phyloP scores from a whole-genome alignment of 2,329 filamentous ascomycete genomes.

The Clarireedia paspali region DNA sequence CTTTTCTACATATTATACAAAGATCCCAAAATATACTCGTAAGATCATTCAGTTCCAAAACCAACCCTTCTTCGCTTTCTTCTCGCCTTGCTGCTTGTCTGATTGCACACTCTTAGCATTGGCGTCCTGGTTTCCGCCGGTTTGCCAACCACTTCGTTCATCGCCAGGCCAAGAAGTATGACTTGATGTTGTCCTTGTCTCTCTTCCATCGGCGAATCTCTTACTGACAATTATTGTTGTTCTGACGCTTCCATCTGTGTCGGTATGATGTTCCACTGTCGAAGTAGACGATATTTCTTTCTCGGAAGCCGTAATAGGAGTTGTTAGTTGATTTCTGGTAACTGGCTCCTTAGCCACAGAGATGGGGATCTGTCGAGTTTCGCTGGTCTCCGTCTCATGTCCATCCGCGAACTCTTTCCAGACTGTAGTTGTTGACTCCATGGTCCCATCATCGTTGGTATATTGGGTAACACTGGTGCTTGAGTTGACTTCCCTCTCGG shows the following conservation, averaged over 20 bases:
- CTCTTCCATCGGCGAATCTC: constrained; percentile 12
- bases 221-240: constrained; percentile 11
- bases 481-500: too few species aligned
- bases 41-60: constrained; percentile 14
- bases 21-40: neutral
- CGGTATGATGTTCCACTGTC: constrained; percentile 8
- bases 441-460: too few species aligned
- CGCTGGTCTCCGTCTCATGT: too few species aligned
- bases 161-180: neutral
- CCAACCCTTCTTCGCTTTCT: constrained; percentile 9
- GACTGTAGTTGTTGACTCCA: too few species aligned
- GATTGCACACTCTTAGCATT: neutral
- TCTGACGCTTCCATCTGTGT: constrained; percentile 13
- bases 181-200: constrained; percentile 9
- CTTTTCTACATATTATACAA: constrained; percentile 1
- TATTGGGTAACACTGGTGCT: too few species aligned
- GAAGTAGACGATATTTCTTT: constrained; percentile 11
- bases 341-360: too few species aligned
- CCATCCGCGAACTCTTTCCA: too few species aligned
- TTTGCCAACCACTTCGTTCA: too few species aligned
- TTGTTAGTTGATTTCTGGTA: too few species aligned
- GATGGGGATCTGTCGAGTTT: too few species aligned
- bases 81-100: neutral
- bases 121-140: neutral
- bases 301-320: too few species aligned